Percentiles rank a stretch among this genome's conserved stretches.
Conservation (phyloP, 495 filamentous ascomycete species). For the Penicillium soppii region DNA sequence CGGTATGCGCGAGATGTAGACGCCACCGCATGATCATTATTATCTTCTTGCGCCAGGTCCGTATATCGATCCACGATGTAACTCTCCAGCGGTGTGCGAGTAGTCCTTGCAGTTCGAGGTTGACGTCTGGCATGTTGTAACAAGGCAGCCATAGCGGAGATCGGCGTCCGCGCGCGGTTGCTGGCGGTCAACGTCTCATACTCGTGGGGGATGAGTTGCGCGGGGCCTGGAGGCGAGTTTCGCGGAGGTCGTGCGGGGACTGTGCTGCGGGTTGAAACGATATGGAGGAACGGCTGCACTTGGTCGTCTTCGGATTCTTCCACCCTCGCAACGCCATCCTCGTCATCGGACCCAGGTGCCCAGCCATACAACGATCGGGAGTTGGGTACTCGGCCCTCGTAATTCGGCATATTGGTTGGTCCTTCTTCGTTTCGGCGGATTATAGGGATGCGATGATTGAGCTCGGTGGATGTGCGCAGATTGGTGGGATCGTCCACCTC, state of each 20-base stretch:
- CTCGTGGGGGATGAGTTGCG: slow-evolving; percentile 10
- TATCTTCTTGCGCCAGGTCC: slow-evolving; percentile 35
- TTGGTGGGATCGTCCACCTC: slow-evolving; percentile 40
- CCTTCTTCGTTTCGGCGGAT: slow-evolving; percentile 35
- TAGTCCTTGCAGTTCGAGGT: slow-evolving; percentile 43
- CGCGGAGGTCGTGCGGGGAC: slow-evolving; percentile 27
- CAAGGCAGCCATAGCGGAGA: slow-evolving; percentile 42
- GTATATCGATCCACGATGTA: slow-evolving; percentile 44
- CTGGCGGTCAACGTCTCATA: slow-evolving; percentile 14
- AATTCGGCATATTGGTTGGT: slow-evolving; percentile 35
- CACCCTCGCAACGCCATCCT: slow-evolving; percentile 40
- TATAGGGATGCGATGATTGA: slow-evolving; percentile 45
- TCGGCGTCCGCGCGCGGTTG: slow-evolving; percentile 18
- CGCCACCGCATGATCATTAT: slow-evolving; percentile 27
- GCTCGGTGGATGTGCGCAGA: slow-evolving; percentile 34
- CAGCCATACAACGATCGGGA: slow-evolving; percentile 57
- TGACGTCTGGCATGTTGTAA: slow-evolving; percentile 51
- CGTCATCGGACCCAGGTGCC: slow-evolving; percentile 57
- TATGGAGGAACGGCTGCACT: slow-evolving; percentile 28
- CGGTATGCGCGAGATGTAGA: slow-evolving; percentile 35
- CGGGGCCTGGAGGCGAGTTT: slow-evolving; percentile 19
- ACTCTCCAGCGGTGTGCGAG: slow-evolving; percentile 45
- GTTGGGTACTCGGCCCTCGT: slow-evolving; percentile 49
- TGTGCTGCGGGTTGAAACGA: slow-evolving; percentile 28
- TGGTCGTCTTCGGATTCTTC: slow-evolving; percentile 35